These are phyloP conservation scores for Sporothrix pseudoabietina DNA, from an alignment of 2,329 filamentous ascomycete genomes.

Conservation along the genomic window DNA sequence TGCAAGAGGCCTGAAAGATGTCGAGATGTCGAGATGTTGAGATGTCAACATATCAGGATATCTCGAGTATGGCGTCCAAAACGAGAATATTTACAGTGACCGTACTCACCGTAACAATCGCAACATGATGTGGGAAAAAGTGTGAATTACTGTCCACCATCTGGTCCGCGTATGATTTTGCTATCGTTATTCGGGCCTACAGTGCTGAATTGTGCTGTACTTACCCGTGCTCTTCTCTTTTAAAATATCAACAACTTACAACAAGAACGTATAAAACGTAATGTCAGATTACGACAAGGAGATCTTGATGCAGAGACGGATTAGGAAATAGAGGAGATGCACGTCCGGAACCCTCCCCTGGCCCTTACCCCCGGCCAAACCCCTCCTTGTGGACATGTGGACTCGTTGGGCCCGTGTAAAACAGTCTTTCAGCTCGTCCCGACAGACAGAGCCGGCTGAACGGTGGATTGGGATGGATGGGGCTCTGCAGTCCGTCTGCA, in stretches of 20 bases:
- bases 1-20: not conserved
- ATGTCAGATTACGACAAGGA: not conserved
- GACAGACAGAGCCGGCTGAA: slow-evolving; percentile 30
- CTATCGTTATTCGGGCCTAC: no score
- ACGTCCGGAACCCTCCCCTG: not conserved
- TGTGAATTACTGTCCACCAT: no score
- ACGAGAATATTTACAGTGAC: no score
- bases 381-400: slow-evolving; percentile 15
- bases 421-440: slow-evolving; percentile 29
- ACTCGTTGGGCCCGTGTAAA: slow-evolving; percentile 17
- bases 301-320: not conserved
- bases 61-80: no score
- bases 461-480: slow-evolving; percentile 23
- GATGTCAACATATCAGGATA: no score
- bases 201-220: not conserved
- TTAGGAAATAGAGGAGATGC: slow-evolving; percentile 9
- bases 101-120: not conserved
- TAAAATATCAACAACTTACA: not conserved
- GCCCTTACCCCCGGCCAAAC: not conserved
- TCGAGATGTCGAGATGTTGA: no score
- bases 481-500: slow-evolving; percentile 23
- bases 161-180: no score
- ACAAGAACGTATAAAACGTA: not conserved
- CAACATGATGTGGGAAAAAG: no score
- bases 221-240: not conserved